These are phyloP conservation scores for Torulaspora delbrueckii DNA, from an alignment of 805 yeast genomes.

Conservation along the genomic window DNA sequence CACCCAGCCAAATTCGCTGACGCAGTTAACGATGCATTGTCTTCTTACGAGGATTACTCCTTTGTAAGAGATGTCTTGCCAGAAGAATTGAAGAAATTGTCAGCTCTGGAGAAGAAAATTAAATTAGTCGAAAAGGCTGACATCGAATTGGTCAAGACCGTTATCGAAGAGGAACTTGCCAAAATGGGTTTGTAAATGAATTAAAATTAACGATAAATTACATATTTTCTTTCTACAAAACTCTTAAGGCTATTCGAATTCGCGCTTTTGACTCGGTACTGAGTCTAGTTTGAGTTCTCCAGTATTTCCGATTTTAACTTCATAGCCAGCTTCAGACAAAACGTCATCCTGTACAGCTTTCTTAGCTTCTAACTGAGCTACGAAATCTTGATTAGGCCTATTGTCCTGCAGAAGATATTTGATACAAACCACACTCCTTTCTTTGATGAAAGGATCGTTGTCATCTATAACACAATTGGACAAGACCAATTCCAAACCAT, in stretches of 20 bases:
- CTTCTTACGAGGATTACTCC: conserved; percentile 62
- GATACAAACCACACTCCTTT: conserved; percentile 74
- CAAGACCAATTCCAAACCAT: conserved; percentile 66
- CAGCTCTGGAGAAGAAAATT: conserved; percentile 68
- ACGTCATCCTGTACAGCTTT: conserved; percentile 55
- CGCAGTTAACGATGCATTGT: conserved; percentile 81
- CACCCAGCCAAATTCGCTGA: conserved; percentile 98
- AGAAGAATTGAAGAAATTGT: conserved; percentile 70
- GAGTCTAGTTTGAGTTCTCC: conserved; percentile 61
- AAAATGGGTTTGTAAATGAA: conserved; percentile 39
- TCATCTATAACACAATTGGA: conserved; percentile 83
- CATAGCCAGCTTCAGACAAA: conserved; percentile 70
- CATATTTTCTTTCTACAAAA: not conserved
- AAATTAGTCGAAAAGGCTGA: conserved; percentile 67
- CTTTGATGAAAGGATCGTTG: conserved; percentile 84
- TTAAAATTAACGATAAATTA: not conserved
- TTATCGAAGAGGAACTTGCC: conserved; percentile 66
- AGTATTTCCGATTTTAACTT: conserved; percentile 56
- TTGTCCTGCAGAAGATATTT: conserved; percentile 64
- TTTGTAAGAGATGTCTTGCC: conserved; percentile 89
- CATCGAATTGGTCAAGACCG: conserved; percentile 65
- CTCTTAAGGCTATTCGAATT: not conserved
- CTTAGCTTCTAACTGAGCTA: conserved; percentile 71
- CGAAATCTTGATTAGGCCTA: conserved; percentile 65
- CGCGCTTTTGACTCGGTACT: not conserved